Conservation (phyloP, 257 asterid species). For the Echites panduratus region DNA sequence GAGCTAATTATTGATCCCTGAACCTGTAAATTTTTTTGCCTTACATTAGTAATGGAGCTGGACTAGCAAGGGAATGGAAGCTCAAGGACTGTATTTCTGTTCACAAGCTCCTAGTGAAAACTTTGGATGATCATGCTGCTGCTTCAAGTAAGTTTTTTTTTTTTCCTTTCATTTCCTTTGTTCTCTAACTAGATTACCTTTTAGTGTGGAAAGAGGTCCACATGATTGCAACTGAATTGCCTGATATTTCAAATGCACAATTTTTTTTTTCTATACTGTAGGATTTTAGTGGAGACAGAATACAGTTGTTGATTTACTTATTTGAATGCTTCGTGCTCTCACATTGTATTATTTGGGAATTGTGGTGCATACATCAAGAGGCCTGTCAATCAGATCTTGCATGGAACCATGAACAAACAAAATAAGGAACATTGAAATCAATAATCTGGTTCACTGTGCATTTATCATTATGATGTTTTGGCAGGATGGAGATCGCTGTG, state of each 20-base stretch:
- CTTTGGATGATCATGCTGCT: constrained; percentile 58
- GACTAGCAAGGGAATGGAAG: constrained; percentile 39
- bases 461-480: constrained; percentile 14
- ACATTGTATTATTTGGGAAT: neutral
- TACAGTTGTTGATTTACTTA: neutral
- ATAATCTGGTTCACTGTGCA: neutral
- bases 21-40: constrained; percentile 14
- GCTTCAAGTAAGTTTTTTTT: constrained; percentile 55
- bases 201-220: constrained; percentile 5
- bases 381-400: neutral
- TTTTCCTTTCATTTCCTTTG: neutral
- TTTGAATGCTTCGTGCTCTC: neutral
- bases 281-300: neutral
- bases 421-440: neutral
- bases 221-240: neutral
- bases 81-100: constrained; percentile 66
- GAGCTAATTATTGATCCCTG: neutral
- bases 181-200: neutral
- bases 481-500: constrained; percentile 86
- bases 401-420: neutral
- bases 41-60: constrained; percentile 51
- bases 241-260: neutral
- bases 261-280: neutral
- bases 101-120: constrained; percentile 53
- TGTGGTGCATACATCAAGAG: neutral